phyloP scores from a whole-genome alignment of 257 asterid genomes.

The Thymus mandschuricus region DNA sequence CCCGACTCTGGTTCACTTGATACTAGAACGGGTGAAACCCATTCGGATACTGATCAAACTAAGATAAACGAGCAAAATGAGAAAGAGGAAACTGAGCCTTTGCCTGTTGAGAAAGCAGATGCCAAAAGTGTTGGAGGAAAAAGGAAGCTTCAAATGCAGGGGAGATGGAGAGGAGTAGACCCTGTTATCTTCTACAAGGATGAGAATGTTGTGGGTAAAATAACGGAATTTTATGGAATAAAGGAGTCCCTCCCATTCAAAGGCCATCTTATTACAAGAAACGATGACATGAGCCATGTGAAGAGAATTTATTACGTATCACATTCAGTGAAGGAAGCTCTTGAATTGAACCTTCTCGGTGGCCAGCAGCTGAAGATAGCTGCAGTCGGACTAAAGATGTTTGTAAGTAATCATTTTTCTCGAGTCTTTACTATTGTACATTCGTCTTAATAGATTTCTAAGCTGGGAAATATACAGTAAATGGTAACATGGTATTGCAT shows the following conservation, averaged over 20 bases:
- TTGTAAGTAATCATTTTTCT: slow-evolving; percentile 60
- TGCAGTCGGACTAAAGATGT: slow-evolving; percentile 95
- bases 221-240: slow-evolving; percentile 86
- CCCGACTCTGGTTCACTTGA: slow-evolving; percentile 41
- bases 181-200: slow-evolving; percentile 88
- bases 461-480: neutral
- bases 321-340: slow-evolving; percentile 78
- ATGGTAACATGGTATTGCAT: neutral
- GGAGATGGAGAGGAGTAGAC: slow-evolving; percentile 94
- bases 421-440: slow-evolving; percentile 16
- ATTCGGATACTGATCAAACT: slow-evolving; percentile 43
- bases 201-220: slow-evolving; percentile 52
- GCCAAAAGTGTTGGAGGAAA: slow-evolving; percentile 50
- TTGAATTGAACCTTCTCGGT: slow-evolving; percentile 70
- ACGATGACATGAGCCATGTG: slow-evolving; percentile 69
- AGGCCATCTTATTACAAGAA: slow-evolving; percentile 89
- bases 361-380: slow-evolving; percentile 98
- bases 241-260: slow-evolving; percentile 78
- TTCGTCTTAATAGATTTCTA: neutral
- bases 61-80: slow-evolving; percentile 40
- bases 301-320: slow-evolving; percentile 89
- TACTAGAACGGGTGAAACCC: slow-evolving; percentile 45
- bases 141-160: slow-evolving; percentile 86
- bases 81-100: slow-evolving; percentile 45
- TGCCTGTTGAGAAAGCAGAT: slow-evolving; percentile 39